A percentile compares a stretch with the other conserved stretches of the same genome.
These are phyloP conservation scores for Candida parachauliodes DNA, from an alignment of 805 yeast species.

Conservation along the genomic window DNA sequence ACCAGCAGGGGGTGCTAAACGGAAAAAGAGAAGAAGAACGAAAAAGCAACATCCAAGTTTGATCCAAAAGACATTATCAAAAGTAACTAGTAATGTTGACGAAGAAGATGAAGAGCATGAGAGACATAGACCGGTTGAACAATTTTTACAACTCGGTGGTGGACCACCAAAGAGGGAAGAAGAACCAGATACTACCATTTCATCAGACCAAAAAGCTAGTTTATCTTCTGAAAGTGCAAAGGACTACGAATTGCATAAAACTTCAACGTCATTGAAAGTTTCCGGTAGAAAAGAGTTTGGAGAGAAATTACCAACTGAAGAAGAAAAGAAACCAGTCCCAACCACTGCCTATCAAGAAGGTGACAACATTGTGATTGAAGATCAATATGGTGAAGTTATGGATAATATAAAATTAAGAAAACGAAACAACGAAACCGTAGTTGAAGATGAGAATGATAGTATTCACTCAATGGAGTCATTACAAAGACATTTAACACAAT, in stretches of 20 bases:
- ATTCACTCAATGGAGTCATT: conserved; percentile 41
- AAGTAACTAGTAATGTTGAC: conserved; percentile 11
- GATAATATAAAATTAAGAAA: conserved; percentile 43
- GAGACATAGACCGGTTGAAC: conserved; percentile 35
- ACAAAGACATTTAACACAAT: conserved; percentile 32
- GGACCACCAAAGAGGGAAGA: not conserved
- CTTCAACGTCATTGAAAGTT: conserved; percentile 3
- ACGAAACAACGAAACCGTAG: not conserved
- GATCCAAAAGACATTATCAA: conserved; percentile 30
- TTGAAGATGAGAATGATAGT: conserved; percentile 1
- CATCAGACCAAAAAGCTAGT: not conserved
- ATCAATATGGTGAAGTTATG: conserved; percentile 77
- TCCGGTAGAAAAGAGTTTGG: conserved; percentile 9
- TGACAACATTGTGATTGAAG: conserved; percentile 67
- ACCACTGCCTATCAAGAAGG: conserved; percentile 61
- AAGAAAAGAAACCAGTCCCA: conserved; percentile 18
- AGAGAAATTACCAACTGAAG: conserved; percentile 7
- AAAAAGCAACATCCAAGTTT: conserved; percentile 24
- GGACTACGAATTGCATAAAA: conserved; percentile 3
- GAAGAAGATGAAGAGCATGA: conserved; percentile 15
- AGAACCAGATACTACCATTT: not conserved
- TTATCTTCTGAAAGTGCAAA: not conserved
- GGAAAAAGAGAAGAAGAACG: conserved; percentile 35
- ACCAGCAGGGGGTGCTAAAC: conserved; percentile 73
- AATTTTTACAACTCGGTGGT: conserved; percentile 38